Percentiles rank a stretch among this genome's conserved stretches.
phyloP scores from a whole-genome alignment of 2,329 filamentous ascomycete genomes.

The Nemania bipapillata region DNA sequence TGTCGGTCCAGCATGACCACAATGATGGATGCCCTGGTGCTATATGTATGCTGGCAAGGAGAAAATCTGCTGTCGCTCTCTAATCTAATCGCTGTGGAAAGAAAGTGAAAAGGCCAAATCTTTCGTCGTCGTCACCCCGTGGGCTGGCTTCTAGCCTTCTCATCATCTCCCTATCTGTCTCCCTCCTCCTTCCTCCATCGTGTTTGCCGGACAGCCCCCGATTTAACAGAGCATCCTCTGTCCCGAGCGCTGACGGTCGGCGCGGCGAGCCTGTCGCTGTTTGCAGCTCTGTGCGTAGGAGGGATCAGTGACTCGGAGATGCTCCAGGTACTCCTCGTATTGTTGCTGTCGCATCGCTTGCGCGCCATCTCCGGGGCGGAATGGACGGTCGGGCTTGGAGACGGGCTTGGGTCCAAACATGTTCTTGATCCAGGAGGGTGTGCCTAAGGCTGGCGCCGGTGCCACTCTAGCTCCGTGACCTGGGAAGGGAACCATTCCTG shows the following conservation, averaged over 20 bases:
- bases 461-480: neutral
- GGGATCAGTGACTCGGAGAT: conserved; percentile 42
- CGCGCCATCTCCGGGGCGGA: conserved; percentile 40
- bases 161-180: no score
- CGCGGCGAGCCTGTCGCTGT: conserved; percentile 47
- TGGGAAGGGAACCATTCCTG: conserved; percentile 1
- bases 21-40: conserved; percentile 19
- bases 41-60: conserved; percentile 38
- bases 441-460: conserved; percentile 9
- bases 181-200: neutral
- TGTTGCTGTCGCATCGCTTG: conserved; percentile 43
- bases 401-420: conserved; percentile 51
- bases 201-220: neutral
- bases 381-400: conserved; percentile 46
- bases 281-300: conserved; percentile 46
- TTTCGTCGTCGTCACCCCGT: conserved; percentile 1
- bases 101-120: conserved; percentile 32
- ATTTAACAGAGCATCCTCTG: conserved; percentile 9
- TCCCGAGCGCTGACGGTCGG: conserved; percentile 33
- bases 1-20: conserved; percentile 30
- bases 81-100: conserved; percentile 36
- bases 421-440: conserved; percentile 40
- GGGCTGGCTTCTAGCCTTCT: neutral
- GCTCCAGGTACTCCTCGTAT: conserved; percentile 51
- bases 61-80: conserved; percentile 38